Evolutionary conservation across 768 basidiomycete species (phyloP), one percentile per base, ranked within the genome.

Genomic region (Cubamyces lactineus): DNA sequence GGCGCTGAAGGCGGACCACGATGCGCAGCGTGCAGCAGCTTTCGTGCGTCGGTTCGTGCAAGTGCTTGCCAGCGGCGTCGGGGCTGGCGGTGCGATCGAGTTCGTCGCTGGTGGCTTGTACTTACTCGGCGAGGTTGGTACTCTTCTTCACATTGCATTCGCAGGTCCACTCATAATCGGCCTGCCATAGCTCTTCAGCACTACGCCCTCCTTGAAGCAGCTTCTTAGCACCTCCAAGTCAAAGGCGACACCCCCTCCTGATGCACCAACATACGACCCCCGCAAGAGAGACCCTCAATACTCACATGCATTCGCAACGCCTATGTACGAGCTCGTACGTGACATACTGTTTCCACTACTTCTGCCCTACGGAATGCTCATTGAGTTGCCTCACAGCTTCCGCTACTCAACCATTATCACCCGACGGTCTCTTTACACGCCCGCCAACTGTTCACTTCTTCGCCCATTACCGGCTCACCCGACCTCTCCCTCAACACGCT

Each of bases 401-500:
- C 93, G 0, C 84, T 98, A 30, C 73, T 93, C 1, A 74, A 84
- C 62, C 96, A 98, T 73, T 94, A 88, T 73, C 97, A 99, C 72
- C 97, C 96, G 0, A 85, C 96, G 0, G 79, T 98, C 41, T 85
- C 92, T 0, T 84, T 96, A 1, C 93, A 95, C 67, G 90, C 94
- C 0, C 83, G 83, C 7, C 92, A 97, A 71, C 83, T 99, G 12
- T 82, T 98, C 51, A 70, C 78, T 1, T 83, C 82, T 8, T 80
- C 88, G 50, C 88, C 89, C 0, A 77, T 98, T 12, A 92, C 93
- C 0, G 89, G 91, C 11, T 88, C 85, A 9, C 83, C 93, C 0
- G 96, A 98, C 70, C 88, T 99, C 50, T 87, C 92, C 11, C 86
- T 94, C 59, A 95, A 97, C 77, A 96, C 95, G 0, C 84, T 98